Base-by-base conservation (phyloP, 345 rosid species). In the Eucalyptus pauciflora region DNA sequence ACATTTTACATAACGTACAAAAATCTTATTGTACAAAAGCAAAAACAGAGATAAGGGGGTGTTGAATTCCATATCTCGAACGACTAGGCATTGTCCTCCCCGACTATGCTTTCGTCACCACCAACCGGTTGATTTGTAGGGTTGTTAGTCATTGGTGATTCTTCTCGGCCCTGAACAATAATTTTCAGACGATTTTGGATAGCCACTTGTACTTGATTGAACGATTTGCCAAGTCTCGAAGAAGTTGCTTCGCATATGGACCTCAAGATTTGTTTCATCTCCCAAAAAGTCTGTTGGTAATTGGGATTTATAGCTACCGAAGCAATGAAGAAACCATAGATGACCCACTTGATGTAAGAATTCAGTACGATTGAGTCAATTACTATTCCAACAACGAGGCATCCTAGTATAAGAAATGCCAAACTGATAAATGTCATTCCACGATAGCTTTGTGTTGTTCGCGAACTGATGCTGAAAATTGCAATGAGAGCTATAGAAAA, bases 391-490 rank as follows among this genome's bases (percentile, higher is more conserved):
- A 18, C 46, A 9, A 37, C 0, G 8, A 71, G 46, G 10, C 81
- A 71, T 6, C 81, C 46, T 9, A 71, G 3, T 10, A 37, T 37
- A 1, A 71, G 5, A 71, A 71, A 71, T 4, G 6, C 3, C 0
- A 71, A 17, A 71, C 10, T 20, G 7, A 71, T 71, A 22, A 11
- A 22, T 37, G 15, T 10, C 46, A 10, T 9, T 71, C 27, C 25
- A 18, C 0, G 8, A 37, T 71, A 1, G 46, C 46, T 71, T 3
- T 1, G 4, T 37, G 1, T 18, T 37, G 41, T 41, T 41, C 0
- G 8, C 0, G 83, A 10, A 37, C 46, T 3, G 83, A 71, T 71
- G 46, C 46, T 27, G 5, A 71, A 71, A 46, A 37, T 3, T 0
- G 8, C 27, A 11, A 71, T 37, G 25, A 71, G 83, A 71, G 83